Evolutionary conservation across 163 green algal species (phyloP), one percentile per base, ranked within the genome.

Genomic region (Scenedesmus sp.): DNA sequence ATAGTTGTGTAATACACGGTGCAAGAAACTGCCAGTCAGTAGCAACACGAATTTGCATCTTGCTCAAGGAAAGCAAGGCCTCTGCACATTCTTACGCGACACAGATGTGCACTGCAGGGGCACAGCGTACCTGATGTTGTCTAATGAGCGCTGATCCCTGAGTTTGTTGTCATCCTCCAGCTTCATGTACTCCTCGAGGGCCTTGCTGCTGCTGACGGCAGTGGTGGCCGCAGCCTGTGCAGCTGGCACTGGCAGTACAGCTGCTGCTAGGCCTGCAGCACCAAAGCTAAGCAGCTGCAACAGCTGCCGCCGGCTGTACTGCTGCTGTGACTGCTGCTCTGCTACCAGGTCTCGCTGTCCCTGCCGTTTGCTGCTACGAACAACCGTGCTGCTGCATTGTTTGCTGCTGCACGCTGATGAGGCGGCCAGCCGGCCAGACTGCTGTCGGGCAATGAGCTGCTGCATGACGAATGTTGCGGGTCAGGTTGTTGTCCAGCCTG

Each of bases 161-260:
- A 93, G 83, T 60, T 93, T 93, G 55, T 79, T 64, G 2, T 90
- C 62, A 73, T 89, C 90, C 86, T 93, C 90, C 20, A 90, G 90
- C 57, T 87, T 86, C 84, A 93, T 90, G 70, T 93, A 93, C 60
- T 93, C 90, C 76, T 90, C 84, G 4, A 93, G 90, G 23, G 90
- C 90, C n/a, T 59, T 15, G 16, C 23, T 56, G 13, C 90, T 93
- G 83, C 55, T 92, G 23, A 70, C 73, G 16, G 70, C 67, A 34
- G 89, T 57, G 9, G 57, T 62, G 16, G 90, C 82, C 57, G 90
- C 90, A 5, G 82, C 59, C 15, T 12, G n/a, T 26, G 54, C 76
- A 62, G 46, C 81, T 66, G 62, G 26, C n/a, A 59, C 26, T 54
- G 87, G 26, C 16, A 74, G 13, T 73, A 12, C 79, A 55, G 70